Evolutionary conservation across 768 basidiomycete species (phyloP).

Genomic region (Gautieria morchelliformis): DNA sequence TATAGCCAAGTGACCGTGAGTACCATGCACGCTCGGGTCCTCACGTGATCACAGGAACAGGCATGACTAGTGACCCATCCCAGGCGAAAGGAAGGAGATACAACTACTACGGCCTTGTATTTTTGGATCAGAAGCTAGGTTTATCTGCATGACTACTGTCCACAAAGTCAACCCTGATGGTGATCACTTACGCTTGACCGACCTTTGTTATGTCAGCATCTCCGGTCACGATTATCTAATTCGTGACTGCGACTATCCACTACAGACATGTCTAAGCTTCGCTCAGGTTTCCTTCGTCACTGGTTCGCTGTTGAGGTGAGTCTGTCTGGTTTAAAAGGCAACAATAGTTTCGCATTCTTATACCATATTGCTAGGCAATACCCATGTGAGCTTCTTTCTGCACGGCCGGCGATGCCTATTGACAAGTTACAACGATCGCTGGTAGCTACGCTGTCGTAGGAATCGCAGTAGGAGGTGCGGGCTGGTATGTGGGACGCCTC

Average conservation of each 20-base stretch:
- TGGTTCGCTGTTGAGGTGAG: constrained; percentile 69
- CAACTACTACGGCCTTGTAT: too few relatives aligned
- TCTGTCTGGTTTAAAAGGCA: constrained; percentile 10
- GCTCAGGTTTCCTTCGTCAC: constrained; percentile 20
- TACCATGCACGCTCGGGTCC: too few relatives aligned
- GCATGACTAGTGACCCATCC: too few relatives aligned
- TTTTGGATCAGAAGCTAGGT: too few relatives aligned
- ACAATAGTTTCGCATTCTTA: constrained; percentile 5
- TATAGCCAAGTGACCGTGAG: too few relatives aligned
- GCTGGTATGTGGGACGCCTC: constrained; percentile 59
- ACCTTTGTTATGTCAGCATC: too few relatives aligned
- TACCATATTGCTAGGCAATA: constrained; percentile 28
- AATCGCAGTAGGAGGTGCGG: constrained; percentile 41
- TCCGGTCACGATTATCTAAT: neutral
- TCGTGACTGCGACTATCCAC: too few relatives aligned
- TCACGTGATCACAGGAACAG: too few relatives aligned
- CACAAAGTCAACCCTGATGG: too few relatives aligned
- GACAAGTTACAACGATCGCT: neutral
- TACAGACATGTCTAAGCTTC: constrained; percentile 3
- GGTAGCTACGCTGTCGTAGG: constrained; percentile 42
- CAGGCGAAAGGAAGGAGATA: too few relatives aligned
- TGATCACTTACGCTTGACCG: too few relatives aligned
- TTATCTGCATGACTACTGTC: too few relatives aligned
- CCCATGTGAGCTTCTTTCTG: constrained; percentile 31
- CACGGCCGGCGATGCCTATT: neutral